These are phyloP conservation scores for Fusarium begoniae DNA, from an alignment of 2,329 filamentous ascomycete species.

Conservation along the genomic window DNA sequence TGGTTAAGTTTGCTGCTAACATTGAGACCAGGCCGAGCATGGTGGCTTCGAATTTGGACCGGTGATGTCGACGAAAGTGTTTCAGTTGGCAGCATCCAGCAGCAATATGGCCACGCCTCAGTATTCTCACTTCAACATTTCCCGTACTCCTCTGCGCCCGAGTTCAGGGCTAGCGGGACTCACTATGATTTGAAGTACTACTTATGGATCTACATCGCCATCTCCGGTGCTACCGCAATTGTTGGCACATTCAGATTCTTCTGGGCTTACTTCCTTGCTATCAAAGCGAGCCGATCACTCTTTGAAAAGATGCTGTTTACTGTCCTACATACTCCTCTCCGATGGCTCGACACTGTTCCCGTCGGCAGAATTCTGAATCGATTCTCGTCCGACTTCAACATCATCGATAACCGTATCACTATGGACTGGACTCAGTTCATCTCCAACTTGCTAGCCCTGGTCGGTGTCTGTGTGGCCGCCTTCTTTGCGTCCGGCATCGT, in stretches of 20 bases:
- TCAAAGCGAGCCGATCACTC: slow-evolving; percentile 73
- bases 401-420: slow-evolving; percentile 74
- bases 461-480: slow-evolving; percentile 73
- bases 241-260: slow-evolving; percentile 71
- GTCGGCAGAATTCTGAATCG: slow-evolving; percentile 80
- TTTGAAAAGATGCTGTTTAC: slow-evolving; percentile 74
- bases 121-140: slow-evolving; percentile 59
- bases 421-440: slow-evolving; percentile 69
- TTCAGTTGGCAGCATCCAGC: slow-evolving; percentile 39
- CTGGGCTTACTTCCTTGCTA: slow-evolving; percentile 70
- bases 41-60: slow-evolving; percentile 74
- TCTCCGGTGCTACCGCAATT: slow-evolving; percentile 70
- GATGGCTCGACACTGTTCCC: slow-evolving; percentile 84
- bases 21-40: slow-evolving; percentile 58
- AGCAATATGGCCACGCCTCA: slow-evolving; percentile 53
- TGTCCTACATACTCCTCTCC: slow-evolving; percentile 76
- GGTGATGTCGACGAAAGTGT: slow-evolving; percentile 41
- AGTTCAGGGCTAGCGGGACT: slow-evolving; percentile 40
- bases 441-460: slow-evolving; percentile 67
- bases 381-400: slow-evolving; percentile 80
- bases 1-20: neutral
- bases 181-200: slow-evolving; percentile 67
- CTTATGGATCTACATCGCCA: slow-evolving; percentile 72
- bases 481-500: slow-evolving; percentile 74
- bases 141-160: slow-evolving; percentile 51